Base-by-base conservation (phyloP, 495 filamentous ascomycete species). In the Penicillium tannophilum region DNA sequence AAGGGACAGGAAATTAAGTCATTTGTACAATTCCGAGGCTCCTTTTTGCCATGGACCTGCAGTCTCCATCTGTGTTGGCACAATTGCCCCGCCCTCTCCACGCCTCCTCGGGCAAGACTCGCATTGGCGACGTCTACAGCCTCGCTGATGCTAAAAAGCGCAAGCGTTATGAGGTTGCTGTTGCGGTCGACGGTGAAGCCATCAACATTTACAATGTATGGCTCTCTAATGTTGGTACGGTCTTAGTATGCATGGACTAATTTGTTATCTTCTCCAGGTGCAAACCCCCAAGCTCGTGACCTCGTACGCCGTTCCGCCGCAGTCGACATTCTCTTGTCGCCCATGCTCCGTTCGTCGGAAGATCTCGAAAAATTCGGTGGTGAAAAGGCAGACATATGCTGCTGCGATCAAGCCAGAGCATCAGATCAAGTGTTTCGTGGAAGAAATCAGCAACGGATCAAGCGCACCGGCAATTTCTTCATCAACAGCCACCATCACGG, bases 191-290 rank as follows among this genome's bases (percentile, higher is more conserved):
- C 75, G 92, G 92, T 55, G 92, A 97, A 67, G 88, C 90, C 14
- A 81, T 97, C 14, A 94, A 92, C 69, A 86, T 99, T 48, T 97
- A 97, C 76, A 89, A 97, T 81, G 93, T 98, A 74, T 59, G 81
- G 42, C 6, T n/a, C 17, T 17, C 52, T 60, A 35, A 19, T 17
- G 5, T 51, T 23, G 2, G 4, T 39, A 1, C 17, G 10, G 10
- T 14, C 14, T 47, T 14, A 23, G 5, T 16, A 24, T 56, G 12
- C n/a, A n/a, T 16, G 9, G 48, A 30, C 49, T 35, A 52, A 50
- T 35, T 24, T 26, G 8, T n/a, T 26, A 41, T 26, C 47, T 33
- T 12, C n/a, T 58, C 4, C 62, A 95, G 91, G 78, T 95, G 23
- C 86, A 90, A 69, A 88, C 86, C 1, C 85, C 90, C n/a, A 87